These are phyloP conservation scores for Xylariales sp. DNA, from an alignment of 2,329 filamentous ascomycete species.

Conservation along the genomic window DNA sequence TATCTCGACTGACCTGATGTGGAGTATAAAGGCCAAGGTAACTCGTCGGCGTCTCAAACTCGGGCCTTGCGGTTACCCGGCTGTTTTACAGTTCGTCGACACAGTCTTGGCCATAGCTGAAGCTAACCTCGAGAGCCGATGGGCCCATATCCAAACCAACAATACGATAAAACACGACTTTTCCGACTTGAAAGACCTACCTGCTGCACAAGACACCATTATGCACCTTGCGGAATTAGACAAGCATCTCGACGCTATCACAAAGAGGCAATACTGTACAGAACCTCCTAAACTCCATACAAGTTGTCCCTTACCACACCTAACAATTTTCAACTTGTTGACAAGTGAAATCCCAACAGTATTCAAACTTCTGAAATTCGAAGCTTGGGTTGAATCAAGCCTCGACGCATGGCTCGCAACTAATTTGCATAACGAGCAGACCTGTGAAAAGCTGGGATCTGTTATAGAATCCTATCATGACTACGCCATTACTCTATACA, in stretches of 20 bases:
- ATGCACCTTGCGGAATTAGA: conserved; percentile 1
- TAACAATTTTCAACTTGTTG: too few relatives aligned
- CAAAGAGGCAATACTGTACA: too few relatives aligned
- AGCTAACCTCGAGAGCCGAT: conserved; percentile 9
- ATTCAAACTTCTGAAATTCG: conserved; percentile 54
- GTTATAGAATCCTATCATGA: conserved; percentile 24
- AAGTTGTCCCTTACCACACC: too few relatives aligned
- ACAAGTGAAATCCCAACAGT: too few relatives aligned
- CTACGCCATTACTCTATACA: conserved; percentile 12
- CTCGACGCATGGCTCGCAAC: conserved; percentile 54
- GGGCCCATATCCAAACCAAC: conserved; percentile 8
- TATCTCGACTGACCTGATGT: conserved; percentile 13
- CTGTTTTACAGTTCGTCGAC: neutral
- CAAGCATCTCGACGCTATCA: too few relatives aligned
- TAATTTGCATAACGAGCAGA: neutral
- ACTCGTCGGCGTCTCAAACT: conserved; percentile 23
- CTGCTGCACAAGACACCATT: neutral
- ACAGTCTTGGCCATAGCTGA: neutral
- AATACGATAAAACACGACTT: neutral
- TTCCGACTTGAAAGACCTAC: conserved; percentile 19
- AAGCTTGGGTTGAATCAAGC: too few relatives aligned
- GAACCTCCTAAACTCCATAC: too few relatives aligned
- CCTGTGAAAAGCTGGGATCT: conserved; percentile 10
- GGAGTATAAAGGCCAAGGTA: conserved; percentile 23
- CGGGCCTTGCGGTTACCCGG: neutral